A percentile compares a stretch with the other conserved stretches of the same genome.
phyloP scores from a whole-genome alignment of 208 protist species.

The Wallacemonas sp. region DNA sequence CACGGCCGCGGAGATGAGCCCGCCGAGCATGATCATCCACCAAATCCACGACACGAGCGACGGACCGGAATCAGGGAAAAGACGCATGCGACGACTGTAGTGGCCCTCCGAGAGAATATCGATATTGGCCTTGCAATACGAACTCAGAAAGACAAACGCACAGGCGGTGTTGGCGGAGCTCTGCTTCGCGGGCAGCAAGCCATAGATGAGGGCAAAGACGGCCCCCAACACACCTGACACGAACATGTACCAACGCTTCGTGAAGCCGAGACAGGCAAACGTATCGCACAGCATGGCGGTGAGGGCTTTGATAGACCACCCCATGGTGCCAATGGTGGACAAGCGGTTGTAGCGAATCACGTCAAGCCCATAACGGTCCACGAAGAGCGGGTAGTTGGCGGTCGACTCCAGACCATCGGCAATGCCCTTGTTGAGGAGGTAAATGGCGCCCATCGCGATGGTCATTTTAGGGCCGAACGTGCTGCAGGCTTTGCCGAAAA shows the following conservation, averaged over 20 bases:
- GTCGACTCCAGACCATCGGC: constrained; percentile 40
- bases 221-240: constrained; percentile 41
- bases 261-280: constrained; percentile 65
- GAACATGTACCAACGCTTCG: constrained; percentile 73
- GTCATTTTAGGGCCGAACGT: constrained; percentile 40
- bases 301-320: constrained; percentile 69
- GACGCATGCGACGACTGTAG: constrained; percentile 71
- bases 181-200: constrained; percentile 37
- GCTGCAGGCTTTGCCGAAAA: constrained; percentile 41
- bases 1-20: constrained; percentile 41
- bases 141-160: constrained; percentile 56
- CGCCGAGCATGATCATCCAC: constrained; percentile 54
- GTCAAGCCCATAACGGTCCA: constrained; percentile 31
- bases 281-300: constrained; percentile 60
- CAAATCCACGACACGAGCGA: constrained; percentile 70
- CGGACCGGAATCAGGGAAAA: constrained; percentile 40
- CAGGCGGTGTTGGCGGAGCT: constrained; percentile 31
- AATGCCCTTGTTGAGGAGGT: constrained; percentile 63
- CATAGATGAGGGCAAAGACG: constrained; percentile 43
- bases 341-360: constrained; percentile 52
- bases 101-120: constrained; percentile 79
- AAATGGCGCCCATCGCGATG: constrained; percentile 34
- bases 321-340: constrained; percentile 31
- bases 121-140: constrained; percentile 62
- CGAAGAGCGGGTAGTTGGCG: constrained; percentile 51